Evolutionary conservation across 805 yeast genomes (phyloP).

Genomic region (Saturnispora sanitii): DNA sequence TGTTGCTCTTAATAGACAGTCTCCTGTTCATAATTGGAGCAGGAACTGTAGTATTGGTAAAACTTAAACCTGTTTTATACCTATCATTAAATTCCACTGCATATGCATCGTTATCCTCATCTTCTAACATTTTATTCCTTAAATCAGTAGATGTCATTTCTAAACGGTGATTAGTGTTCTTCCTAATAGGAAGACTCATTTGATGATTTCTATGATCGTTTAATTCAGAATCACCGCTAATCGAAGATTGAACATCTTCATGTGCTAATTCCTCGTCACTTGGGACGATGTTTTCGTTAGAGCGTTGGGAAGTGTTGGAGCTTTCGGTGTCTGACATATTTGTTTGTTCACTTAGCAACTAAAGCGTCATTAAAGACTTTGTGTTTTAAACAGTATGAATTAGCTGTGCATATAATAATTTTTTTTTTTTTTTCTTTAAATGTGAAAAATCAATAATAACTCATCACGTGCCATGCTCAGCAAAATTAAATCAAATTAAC

Average conservation of each 20-base stretch:
- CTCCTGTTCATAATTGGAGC: constrained; percentile 8
- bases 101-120: constrained; percentile 24
- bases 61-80: constrained; percentile 9
- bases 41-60: constrained; percentile 12
- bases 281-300: constrained; percentile 1
- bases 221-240: constrained; percentile 28
- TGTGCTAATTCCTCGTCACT: constrained; percentile 12
- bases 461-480: too few relatives aligned
- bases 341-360: too few relatives aligned
- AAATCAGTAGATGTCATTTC: constrained; percentile 17
- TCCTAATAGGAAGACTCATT: constrained; percentile 26
- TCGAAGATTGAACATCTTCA: constrained; percentile 27
- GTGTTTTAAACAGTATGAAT: too few relatives aligned
- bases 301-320: constrained; percentile 1
- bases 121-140: constrained; percentile 22
- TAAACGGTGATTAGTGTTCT: constrained; percentile 17
- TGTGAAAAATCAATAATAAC: too few relatives aligned
- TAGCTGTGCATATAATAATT: too few relatives aligned
- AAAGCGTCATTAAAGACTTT: neutral
- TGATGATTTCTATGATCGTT: constrained; percentile 30
- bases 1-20: constrained; percentile 8
- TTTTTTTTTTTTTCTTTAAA: too few relatives aligned
- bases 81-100: constrained; percentile 19
- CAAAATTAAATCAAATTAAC: too few relatives aligned
- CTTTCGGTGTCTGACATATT: constrained; percentile 18